Conservation (phyloP, 805 yeast species). For the Yarrowia porcina region DNA sequence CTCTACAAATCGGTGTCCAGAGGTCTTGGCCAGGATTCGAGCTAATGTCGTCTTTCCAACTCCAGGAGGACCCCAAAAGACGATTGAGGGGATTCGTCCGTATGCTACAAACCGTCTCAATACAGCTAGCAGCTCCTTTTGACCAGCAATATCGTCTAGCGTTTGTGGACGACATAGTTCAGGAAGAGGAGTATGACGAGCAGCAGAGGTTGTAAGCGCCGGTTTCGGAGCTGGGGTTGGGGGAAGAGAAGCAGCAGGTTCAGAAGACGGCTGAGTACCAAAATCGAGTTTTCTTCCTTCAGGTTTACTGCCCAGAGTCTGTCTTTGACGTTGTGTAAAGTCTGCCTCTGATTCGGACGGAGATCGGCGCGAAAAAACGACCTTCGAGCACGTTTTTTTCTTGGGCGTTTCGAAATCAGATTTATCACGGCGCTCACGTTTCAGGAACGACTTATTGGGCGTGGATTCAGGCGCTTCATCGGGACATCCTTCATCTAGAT, state of each 20-base stretch:
- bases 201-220: neutral
- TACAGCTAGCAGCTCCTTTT: slow-evolving; percentile 68
- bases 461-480: slow-evolving; percentile 12
- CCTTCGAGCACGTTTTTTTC: neutral
- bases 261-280: neutral
- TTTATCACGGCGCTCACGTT: slow-evolving; percentile 9
- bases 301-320: neutral
- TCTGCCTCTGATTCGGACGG: slow-evolving; percentile 16
- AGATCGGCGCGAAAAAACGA: slow-evolving; percentile 22
- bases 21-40: slow-evolving; percentile 52
- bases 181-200: slow-evolving; percentile 52
- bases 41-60: slow-evolving; percentile 88
- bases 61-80: slow-evolving; percentile 95
- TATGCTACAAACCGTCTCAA: slow-evolving; percentile 60
- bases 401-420: slow-evolving; percentile 1
- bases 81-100: slow-evolving; percentile 64
- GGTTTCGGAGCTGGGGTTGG: neutral
- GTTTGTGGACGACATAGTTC: slow-evolving; percentile 77
- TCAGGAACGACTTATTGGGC: slow-evolving; percentile 6
- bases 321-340: neutral
- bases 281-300: neutral
- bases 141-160: slow-evolving; percentile 77
- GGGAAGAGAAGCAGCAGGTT: neutral
- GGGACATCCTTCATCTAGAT: slow-evolving; percentile 40
- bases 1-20: slow-evolving; percentile 57